phyloP scores from a whole-genome alignment of 2,329 filamentous ascomycete species.

The Aspergillus arachidicola region DNA sequence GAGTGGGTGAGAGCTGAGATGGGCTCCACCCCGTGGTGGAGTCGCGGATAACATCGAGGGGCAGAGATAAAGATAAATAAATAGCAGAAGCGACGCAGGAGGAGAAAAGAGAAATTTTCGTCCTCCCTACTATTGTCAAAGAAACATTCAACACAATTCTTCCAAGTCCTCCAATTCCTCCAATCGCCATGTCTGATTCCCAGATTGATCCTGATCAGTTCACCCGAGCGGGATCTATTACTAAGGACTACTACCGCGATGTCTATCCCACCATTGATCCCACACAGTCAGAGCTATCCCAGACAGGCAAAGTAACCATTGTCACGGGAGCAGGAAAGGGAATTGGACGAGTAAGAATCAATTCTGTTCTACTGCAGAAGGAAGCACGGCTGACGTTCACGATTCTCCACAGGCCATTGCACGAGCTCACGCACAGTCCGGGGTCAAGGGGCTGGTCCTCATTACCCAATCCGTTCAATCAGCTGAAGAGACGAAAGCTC shows the following conservation, averaged over 20 bases:
- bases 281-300: not conserved
- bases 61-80: not conserved
- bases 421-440: not conserved
- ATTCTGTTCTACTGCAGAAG: not conserved
- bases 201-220: not conserved
- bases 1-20: too few relatives aligned
- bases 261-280: constrained; percentile 1
- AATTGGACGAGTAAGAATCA: not conserved
- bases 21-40: not conserved
- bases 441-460: not conserved
- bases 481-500: not conserved
- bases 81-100: not conserved
- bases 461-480: not conserved
- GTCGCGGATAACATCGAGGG: not conserved
- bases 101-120: not conserved
- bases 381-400: not conserved
- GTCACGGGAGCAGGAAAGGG: not conserved
- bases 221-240: not conserved
- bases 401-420: not conserved
- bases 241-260: not conserved
- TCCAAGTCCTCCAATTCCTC: not conserved
- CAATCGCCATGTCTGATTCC: not conserved
- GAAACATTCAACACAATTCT: not conserved
- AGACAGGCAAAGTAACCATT: not conserved
- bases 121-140: not conserved